phyloP scores from a whole-genome alignment of 2,329 filamentous ascomycete genomes.

The Neopestalotiopsis clavispora region DNA sequence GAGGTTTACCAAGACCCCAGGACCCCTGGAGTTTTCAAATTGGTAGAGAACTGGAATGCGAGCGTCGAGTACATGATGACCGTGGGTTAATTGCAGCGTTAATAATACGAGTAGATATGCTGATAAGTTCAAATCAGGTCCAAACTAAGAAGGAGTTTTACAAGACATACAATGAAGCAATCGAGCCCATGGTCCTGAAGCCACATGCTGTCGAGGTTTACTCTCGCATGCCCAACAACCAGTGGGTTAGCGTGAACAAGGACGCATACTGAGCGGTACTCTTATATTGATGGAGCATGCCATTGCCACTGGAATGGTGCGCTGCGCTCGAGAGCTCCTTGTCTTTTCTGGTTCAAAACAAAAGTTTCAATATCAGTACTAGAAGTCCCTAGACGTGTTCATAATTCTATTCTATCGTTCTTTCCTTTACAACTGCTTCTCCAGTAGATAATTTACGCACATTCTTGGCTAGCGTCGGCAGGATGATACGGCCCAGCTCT shows the following conservation, averaged over 20 bases:
- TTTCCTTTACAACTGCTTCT: no score
- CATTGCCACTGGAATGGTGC: no score
- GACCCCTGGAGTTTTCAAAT: slow-evolving; percentile 8
- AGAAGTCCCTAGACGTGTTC: no score
- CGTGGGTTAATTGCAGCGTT: not conserved
- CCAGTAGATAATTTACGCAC: no score
- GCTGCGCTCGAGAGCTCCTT: no score
- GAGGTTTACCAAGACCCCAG: slow-evolving; percentile 4
- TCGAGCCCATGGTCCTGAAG: not conserved
- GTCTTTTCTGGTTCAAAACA: no score
- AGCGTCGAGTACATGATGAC: slow-evolving; percentile 13
- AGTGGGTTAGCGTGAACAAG: slow-evolving; percentile 11
- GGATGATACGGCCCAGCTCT: no score
- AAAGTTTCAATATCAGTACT: no score
- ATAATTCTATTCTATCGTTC: no score
- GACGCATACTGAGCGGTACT: not conserved
- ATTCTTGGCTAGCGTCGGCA: no score
- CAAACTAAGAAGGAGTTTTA: slow-evolving; percentile 10
- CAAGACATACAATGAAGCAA: not conserved
- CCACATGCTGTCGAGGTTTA: slow-evolving; percentile 5
- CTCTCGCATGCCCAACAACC: slow-evolving; percentile 4
- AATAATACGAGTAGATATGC: no score
- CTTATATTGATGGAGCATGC: no score
- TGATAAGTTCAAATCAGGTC: not conserved
- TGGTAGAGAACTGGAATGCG: slow-evolving; percentile 15